Conservation (phyloP, 2,329 filamentous ascomycete species). For the Golovinomyces cichoracearum region DNA sequence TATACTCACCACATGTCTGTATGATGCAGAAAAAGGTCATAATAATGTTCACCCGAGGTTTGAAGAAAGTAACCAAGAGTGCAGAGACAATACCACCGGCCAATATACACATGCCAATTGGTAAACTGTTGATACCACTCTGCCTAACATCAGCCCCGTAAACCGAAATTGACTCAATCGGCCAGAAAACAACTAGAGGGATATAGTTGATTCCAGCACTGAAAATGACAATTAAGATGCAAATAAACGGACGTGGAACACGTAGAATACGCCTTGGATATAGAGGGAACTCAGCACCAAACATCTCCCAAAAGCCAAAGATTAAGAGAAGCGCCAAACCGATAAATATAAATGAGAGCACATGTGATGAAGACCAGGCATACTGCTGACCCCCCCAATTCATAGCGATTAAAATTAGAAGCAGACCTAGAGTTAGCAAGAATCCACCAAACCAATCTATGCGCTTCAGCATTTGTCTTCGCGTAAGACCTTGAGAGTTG, state of each 20-base stretch:
- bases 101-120: constrained; percentile 37
- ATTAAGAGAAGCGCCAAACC: constrained; percentile 21
- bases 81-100: constrained; percentile 26
- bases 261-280: constrained; percentile 26
- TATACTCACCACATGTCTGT: constrained; percentile 34
- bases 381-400: constrained; percentile 32
- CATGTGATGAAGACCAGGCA: constrained; percentile 27
- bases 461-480: constrained; percentile 18
- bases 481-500: constrained; percentile 17
- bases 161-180: constrained; percentile 34
- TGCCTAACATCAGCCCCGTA: constrained; percentile 37
- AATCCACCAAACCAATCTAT: constrained; percentile 27
- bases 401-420: constrained; percentile 25
- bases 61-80: not conserved
- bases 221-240: constrained; percentile 28
- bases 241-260: constrained; percentile 22
- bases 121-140: constrained; percentile 38
- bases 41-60: not conserved
- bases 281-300: constrained; percentile 23
- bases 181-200: constrained; percentile 27
- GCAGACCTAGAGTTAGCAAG: constrained; percentile 23
- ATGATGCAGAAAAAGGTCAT: constrained; percentile 1
- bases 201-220: constrained; percentile 29
- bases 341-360: constrained; percentile 25
- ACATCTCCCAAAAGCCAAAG: constrained; percentile 28